These are phyloP conservation scores for Hura crepitans DNA, from an alignment of 441 rosid species.

Conservation along the genomic window DNA sequence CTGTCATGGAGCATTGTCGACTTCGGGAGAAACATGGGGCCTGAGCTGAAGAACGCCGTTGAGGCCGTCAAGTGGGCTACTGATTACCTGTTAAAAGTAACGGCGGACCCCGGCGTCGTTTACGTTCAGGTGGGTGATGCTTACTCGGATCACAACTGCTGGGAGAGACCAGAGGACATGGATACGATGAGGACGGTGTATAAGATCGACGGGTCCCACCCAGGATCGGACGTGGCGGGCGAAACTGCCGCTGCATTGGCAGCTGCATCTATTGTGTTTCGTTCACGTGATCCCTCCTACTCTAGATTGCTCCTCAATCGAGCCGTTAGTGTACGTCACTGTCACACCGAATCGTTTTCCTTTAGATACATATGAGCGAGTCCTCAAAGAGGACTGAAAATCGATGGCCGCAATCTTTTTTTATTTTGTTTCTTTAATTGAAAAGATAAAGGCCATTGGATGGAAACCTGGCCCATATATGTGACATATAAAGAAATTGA, in stretches of 20 bases:
- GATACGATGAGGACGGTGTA: conserved; percentile 70
- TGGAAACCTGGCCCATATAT: too few relatives aligned
- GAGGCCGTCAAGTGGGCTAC: conserved; percentile 77
- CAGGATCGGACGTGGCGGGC: conserved; percentile 89
- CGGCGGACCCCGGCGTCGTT: conserved; percentile 70
- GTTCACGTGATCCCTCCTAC: conserved; percentile 68
- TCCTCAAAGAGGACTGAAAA: too few relatives aligned
- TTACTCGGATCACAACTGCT: conserved; percentile 72
- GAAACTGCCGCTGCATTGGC: conserved; percentile 88
- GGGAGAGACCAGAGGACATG: conserved; percentile 98
- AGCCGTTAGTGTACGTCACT: conserved; percentile 59
- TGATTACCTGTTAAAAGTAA: conserved; percentile 67
- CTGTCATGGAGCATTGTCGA: conserved; percentile 87
- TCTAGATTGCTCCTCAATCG: conserved; percentile 58
- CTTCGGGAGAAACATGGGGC: conserved; percentile 72
- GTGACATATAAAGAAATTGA: conserved; percentile 12
- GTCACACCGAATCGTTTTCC: conserved; percentile 15
- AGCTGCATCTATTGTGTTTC: conserved; percentile 73
- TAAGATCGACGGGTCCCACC: conserved; percentile 60
- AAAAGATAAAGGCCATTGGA: too few relatives aligned
- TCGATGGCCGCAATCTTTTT: too few relatives aligned
- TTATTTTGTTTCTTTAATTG: too few relatives aligned
- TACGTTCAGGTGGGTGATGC: conserved; percentile 97
- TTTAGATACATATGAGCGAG: too few relatives aligned
- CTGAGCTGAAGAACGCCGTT: conserved; percentile 58